Percentiles rank a stretch among this genome's conserved stretches.
phyloP scores from a whole-genome alignment of 805 yeast genomes.

The Wickerhamomyces xylosicus region DNA sequence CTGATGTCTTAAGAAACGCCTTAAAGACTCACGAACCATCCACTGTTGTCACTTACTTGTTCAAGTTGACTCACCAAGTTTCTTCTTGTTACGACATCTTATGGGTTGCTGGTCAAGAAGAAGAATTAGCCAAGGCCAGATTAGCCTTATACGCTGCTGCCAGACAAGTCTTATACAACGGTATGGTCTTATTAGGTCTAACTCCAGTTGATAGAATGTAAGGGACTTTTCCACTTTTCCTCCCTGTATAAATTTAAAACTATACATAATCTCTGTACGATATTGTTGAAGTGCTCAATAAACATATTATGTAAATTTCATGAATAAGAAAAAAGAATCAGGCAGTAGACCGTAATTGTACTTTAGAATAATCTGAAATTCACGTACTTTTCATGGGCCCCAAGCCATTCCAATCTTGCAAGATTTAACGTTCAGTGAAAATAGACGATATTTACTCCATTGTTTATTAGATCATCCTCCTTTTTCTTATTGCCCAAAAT shows the following conservation, averaged over 20 bases:
- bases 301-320: too few species aligned
- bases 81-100: constrained; percentile 92
- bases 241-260: too few species aligned
- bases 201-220: constrained; percentile 99
- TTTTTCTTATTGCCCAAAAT: too few species aligned
- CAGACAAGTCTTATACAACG: constrained; percentile 80
- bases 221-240: neutral
- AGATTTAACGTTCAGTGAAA: too few species aligned
- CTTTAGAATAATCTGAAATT: too few species aligned
- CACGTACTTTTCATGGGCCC: too few species aligned
- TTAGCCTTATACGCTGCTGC: constrained; percentile 86
- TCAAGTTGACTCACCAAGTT: constrained; percentile 85
- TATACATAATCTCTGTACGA: too few species aligned
- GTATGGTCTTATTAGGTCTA: constrained; percentile 81
- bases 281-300: neutral
- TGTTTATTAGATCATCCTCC: too few species aligned
- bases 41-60: constrained; percentile 86
- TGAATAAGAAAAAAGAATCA: too few species aligned
- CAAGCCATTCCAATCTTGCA: too few species aligned
- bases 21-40: constrained; percentile 84
- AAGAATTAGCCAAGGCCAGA: constrained; percentile 80
- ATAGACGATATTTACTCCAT: too few species aligned
- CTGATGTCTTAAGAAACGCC: constrained; percentile 81
- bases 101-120: constrained; percentile 95
- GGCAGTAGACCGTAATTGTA: too few species aligned